Evolutionary conservation across 108 stramenopile species (phyloP).

Genomic region (Mayamaea pseudoterrestris): DNA sequence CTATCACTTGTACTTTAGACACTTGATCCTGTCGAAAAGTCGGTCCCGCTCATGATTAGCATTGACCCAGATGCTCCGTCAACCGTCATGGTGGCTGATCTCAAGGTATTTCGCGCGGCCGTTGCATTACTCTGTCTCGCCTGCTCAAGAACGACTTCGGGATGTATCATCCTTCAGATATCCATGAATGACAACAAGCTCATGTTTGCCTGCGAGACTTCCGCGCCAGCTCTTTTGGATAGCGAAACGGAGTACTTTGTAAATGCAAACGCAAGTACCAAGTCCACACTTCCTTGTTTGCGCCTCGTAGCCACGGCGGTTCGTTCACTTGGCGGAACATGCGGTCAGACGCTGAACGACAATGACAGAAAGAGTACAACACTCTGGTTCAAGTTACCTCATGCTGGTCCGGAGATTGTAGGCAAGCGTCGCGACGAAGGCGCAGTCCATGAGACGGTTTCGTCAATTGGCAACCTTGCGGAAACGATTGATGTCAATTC

Average conservation of each 20-base stretch:
- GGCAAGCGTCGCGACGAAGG: too few relatives aligned
- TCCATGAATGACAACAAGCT: not conserved
- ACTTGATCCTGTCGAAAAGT: slow-evolving; percentile 52
- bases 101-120: slow-evolving; percentile 47
- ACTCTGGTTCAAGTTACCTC: too few relatives aligned
- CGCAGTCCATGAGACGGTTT: not conserved
- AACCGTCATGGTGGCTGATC: slow-evolving; percentile 30
- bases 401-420: too few relatives aligned
- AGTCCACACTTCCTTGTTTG: slow-evolving; percentile 2
- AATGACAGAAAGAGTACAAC: too few relatives aligned
- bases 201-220: too few relatives aligned
- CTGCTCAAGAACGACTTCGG: not conserved
- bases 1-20: too few relatives aligned
- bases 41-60: slow-evolving; percentile 37
- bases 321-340: too few relatives aligned
- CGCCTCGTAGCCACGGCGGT: too few relatives aligned
- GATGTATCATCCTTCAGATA: not conserved
- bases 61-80: slow-evolving; percentile 18
- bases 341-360: too few relatives aligned
- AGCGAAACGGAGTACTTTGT: too few relatives aligned
- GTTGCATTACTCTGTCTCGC: slow-evolving; percentile 24
- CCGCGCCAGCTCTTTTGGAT: not conserved
- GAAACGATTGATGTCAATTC: too few relatives aligned
- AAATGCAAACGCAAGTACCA: slow-evolving; percentile 2
- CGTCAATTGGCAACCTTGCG: too few relatives aligned